phyloP scores from a whole-genome alignment of 169 alveolate species.

The Miamiensis avidus region DNA sequence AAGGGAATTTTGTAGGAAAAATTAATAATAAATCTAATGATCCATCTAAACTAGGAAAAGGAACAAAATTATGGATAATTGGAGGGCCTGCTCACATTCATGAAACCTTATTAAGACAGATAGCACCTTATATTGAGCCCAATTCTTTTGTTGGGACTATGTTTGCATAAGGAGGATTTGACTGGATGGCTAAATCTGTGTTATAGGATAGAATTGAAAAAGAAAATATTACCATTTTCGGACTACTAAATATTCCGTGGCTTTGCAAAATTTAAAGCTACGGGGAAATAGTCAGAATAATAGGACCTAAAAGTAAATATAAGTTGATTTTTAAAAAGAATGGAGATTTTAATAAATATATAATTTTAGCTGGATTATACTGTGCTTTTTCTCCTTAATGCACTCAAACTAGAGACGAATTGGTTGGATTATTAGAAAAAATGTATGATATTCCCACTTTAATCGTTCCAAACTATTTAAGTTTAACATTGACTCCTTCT shows the following conservation, averaged over 20 bases:
- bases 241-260: slow-evolving; percentile 63
- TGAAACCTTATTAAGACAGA: slow-evolving; percentile 41
- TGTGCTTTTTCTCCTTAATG: neutral
- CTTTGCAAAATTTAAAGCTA: slow-evolving; percentile 60
- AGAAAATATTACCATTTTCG: slow-evolving; percentile 52
- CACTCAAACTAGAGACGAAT: slow-evolving; percentile 21
- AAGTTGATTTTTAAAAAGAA: slow-evolving; percentile 16
- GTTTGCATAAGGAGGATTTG: slow-evolving; percentile 72
- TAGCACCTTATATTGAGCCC: slow-evolving; percentile 50
- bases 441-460: slow-evolving; percentile 58
- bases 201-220: slow-evolving; percentile 53
- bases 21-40: slow-evolving; percentile 35
- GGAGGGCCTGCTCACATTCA: slow-evolving; percentile 64
- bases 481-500: slow-evolving; percentile 67
- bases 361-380: neutral
- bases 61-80: slow-evolving; percentile 56
- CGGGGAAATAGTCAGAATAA: slow-evolving; percentile 59
- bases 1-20: slow-evolving; percentile 39
- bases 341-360: neutral
- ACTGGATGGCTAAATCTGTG: slow-evolving; percentile 50
- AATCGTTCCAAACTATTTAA: slow-evolving; percentile 54
- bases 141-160: slow-evolving; percentile 60
- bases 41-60: slow-evolving; percentile 56
- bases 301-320: slow-evolving; percentile 65
- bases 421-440: slow-evolving; percentile 35